Percentiles rank a stretch among this genome's conserved stretches.
Evolutionary conservation across 2,329 filamentous ascomycete species (phyloP).

Genomic region (Colletotrichum zoysiae): DNA sequence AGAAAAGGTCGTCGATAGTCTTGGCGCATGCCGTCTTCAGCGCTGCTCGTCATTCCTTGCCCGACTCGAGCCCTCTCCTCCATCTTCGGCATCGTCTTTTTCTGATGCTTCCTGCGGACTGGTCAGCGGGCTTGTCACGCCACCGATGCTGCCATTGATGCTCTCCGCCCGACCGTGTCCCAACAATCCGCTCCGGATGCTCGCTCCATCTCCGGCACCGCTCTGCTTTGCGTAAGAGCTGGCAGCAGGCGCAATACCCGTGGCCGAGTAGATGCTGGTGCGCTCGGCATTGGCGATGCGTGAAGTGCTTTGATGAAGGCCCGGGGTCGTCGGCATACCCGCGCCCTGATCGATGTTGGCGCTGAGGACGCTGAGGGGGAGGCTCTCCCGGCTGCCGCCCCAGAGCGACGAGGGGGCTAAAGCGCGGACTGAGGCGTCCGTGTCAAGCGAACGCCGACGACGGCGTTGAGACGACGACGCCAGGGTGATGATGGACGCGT

Average conservation of each 20-base stretch:
- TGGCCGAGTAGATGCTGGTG: conserved; percentile 85
- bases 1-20: conserved; percentile 23
- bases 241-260: conserved; percentile 74
- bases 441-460: conserved; percentile 84
- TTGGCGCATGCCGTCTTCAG: background rate
- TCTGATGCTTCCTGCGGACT: conserved; percentile 63
- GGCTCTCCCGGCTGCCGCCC: conserved; percentile 83
- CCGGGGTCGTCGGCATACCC: conserved; percentile 59
- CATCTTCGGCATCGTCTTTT: conserved; percentile 48
- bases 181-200: conserved; percentile 80
- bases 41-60: conserved; percentile 48
- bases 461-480: conserved; percentile 85
- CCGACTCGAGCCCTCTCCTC: conserved; percentile 47
- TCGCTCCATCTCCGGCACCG: conserved; percentile 75
- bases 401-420: conserved; percentile 86
- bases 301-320: conserved; percentile 65
- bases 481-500: conserved; percentile 87
- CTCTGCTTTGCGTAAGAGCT: conserved; percentile 80
- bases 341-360: conserved; percentile 70
- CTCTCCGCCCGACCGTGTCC: conserved; percentile 87
- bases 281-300: conserved; percentile 64
- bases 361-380: conserved; percentile 83
- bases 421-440: conserved; percentile 86
- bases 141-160: conserved; percentile 80
- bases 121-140: conserved; percentile 71